Percentiles rank a stretch among this genome's conserved stretches.
These are phyloP conservation scores for Metschnikowia bowlesiae DNA, from an alignment of 805 yeast species.

Conservation along the genomic window DNA sequence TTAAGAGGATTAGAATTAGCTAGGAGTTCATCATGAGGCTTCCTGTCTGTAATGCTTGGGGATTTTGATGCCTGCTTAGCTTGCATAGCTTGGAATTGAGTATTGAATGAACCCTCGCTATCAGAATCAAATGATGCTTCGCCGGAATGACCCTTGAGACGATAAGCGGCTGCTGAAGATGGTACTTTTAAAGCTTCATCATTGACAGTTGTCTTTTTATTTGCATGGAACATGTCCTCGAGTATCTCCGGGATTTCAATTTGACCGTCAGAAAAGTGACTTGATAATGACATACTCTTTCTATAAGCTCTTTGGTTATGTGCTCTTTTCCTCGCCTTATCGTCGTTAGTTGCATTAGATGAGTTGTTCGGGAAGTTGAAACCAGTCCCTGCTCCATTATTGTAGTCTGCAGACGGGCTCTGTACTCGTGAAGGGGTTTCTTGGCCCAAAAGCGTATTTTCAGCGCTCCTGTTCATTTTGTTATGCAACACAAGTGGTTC, in stretches of 20 bases:
- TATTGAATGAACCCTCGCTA: slow-evolving; percentile 23
- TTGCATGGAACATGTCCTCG: slow-evolving; percentile 9
- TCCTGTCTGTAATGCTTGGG: slow-evolving; percentile 1
- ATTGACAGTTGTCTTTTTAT: background rate
- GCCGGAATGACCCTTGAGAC: slow-evolving; percentile 20
- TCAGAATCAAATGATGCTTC: slow-evolving; percentile 31
- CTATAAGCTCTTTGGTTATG: slow-evolving; percentile 10
- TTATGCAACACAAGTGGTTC: background rate
- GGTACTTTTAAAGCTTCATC: slow-evolving; percentile 36
- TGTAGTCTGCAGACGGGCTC: slow-evolving; percentile 17
- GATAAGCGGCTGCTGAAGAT: slow-evolving; percentile 27
- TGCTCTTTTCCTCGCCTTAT: slow-evolving; percentile 6
- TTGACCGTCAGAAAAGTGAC: slow-evolving; percentile 25
- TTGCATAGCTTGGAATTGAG: slow-evolving; percentile 16
- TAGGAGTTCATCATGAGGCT: slow-evolving; percentile 1
- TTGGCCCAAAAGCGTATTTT: background rate
- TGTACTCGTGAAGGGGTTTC: background rate
- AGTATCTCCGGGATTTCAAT: slow-evolving; percentile 40
- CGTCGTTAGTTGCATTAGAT: slow-evolving; percentile 31
- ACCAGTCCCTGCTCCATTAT: slow-evolving; percentile 32
- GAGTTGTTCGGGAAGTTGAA: slow-evolving; percentile 37
- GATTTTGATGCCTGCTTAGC: background rate
- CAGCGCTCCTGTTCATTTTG: background rate
- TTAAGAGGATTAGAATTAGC: slow-evolving; percentile 5
- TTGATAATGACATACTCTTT: slow-evolving; percentile 9